phyloP scores from a whole-genome alignment of 2,329 filamentous ascomycete species.

The Eurotiales sp. region DNA sequence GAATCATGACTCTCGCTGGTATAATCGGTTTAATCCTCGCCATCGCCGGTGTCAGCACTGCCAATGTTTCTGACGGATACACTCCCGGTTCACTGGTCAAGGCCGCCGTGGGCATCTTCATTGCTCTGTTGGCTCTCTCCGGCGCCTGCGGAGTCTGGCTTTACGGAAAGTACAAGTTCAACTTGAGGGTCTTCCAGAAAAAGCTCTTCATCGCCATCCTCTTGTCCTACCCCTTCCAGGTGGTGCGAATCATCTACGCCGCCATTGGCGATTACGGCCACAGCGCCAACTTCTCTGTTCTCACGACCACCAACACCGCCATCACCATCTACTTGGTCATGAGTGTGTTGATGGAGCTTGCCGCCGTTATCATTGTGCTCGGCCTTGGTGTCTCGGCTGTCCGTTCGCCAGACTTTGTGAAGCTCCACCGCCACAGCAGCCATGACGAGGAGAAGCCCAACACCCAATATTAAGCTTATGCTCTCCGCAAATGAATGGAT shows the following conservation, averaged over 20 bases:
- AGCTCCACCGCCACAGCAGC: neutral
- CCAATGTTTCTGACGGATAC: neutral
- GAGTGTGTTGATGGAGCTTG: conserved; percentile 28
- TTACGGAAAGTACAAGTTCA: conserved; percentile 10
- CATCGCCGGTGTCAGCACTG: conserved; percentile 21
- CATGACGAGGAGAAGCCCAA: no score
- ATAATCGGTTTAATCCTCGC: conserved; percentile 24
- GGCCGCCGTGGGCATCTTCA: conserved; percentile 24
- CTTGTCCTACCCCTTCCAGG: conserved; percentile 24
- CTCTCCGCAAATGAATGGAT: no score
- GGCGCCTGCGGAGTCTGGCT: conserved; percentile 16
- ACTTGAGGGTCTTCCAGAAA: conserved; percentile 20
- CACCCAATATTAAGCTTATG: no score
- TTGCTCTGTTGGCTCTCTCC: conserved; percentile 21
- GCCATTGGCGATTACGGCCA: conserved; percentile 21
- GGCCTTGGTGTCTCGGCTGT: conserved; percentile 20
- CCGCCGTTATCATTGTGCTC: conserved; percentile 23
- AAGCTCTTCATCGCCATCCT: conserved; percentile 27
- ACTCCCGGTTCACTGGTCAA: conserved; percentile 18
- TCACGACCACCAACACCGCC: conserved; percentile 16
- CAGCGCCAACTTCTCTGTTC: neutral
- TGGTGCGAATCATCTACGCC: conserved; percentile 25
- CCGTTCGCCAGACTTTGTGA: conserved; percentile 1
- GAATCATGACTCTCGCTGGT: no score
- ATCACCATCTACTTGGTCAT: conserved; percentile 30